These are phyloP conservation scores for Bruguiera hainesii DNA, from an alignment of 441 rosid species.

Conservation along the genomic window DNA sequence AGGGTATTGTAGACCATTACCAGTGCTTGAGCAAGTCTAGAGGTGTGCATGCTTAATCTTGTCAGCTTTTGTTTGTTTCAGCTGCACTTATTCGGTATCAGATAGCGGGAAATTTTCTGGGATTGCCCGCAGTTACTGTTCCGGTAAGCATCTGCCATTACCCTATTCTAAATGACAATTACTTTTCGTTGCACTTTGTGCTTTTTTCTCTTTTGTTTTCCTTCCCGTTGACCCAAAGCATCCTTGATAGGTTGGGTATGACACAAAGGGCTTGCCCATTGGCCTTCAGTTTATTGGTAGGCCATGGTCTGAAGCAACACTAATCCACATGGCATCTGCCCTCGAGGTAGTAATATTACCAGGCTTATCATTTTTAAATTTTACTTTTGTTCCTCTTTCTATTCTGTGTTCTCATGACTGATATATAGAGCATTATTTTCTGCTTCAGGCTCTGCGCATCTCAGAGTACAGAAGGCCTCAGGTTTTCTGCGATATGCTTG, in stretches of 20 bases:
- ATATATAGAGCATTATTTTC: neutral
- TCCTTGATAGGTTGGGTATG: conserved; percentile 58
- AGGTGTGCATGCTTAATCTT: neutral
- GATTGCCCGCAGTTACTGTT: conserved; percentile 51
- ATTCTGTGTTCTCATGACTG: too few species aligned
- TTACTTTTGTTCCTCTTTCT: too few species aligned
- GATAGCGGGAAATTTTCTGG: conserved; percentile 75
- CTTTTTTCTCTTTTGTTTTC: neutral
- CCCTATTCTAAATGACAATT: neutral
- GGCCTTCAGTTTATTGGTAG: conserved; percentile 73
- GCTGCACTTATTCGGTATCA: conserved; percentile 70
- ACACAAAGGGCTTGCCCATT: conserved; percentile 56
- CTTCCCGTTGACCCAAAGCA: neutral
- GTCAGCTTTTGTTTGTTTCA: conserved; percentile 25
- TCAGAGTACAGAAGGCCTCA: neutral
- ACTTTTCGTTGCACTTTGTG: too few species aligned
- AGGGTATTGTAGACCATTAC: too few species aligned
- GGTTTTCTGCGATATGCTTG: neutral
- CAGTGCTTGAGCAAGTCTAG: too few species aligned
- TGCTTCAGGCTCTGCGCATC: neutral
- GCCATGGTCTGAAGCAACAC: conserved; percentile 74
- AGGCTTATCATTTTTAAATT: too few species aligned
- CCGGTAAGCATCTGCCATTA: conserved; percentile 27
- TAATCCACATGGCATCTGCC: conserved; percentile 53
- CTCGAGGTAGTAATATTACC: conserved; percentile 44